Conservation (phyloP, 2,329 filamentous ascomycete genomes). For the Phaeosphaeriaceae sp. region DNA sequence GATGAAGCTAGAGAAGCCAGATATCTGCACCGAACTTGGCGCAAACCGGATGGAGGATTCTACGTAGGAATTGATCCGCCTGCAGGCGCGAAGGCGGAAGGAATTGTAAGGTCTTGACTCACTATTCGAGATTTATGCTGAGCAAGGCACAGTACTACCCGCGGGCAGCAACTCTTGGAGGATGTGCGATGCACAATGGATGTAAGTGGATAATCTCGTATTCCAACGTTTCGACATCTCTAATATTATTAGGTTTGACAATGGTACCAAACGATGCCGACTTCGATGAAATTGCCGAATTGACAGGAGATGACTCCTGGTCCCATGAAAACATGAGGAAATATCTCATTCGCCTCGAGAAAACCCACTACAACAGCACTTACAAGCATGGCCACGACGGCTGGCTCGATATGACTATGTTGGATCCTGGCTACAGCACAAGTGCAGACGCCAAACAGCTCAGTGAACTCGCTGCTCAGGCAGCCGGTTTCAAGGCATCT, state of each 20-base stretch:
- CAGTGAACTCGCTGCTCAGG: slow-evolving; percentile 18
- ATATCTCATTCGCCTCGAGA: slow-evolving; percentile 53
- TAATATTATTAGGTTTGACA: slow-evolving; percentile 29
- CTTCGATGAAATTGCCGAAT: slow-evolving; percentile 62
- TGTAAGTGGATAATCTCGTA: slow-evolving; percentile 39
- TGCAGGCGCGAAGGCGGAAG: slow-evolving; percentile 56
- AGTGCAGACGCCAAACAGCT: slow-evolving; percentile 25
- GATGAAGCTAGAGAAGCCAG: slow-evolving; percentile 59
- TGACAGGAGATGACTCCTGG: slow-evolving; percentile 68
- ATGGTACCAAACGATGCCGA: slow-evolving; percentile 65
- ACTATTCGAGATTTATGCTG: background rate
- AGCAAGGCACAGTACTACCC: slow-evolving; percentile 56
- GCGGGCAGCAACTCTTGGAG: slow-evolving; percentile 63
- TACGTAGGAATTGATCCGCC: slow-evolving; percentile 64
- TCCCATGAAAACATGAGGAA: slow-evolving; percentile 63
- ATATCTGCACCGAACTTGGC: slow-evolving; percentile 65
- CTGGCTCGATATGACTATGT: slow-evolving; percentile 36
- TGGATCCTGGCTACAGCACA: slow-evolving; percentile 27
- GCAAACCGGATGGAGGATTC: slow-evolving; percentile 57
- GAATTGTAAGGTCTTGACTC: slow-evolving; percentile 50
- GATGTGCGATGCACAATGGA: slow-evolving; percentile 68
- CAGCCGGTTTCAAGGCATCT: slow-evolving; percentile 16
- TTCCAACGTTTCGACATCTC: background rate
- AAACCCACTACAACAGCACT: slow-evolving; percentile 33
- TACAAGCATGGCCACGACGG: slow-evolving; percentile 28